phyloP scores from a whole-genome alignment of 2,329 filamentous ascomycete genomes.

The Zasmidium citrigriseum region DNA sequence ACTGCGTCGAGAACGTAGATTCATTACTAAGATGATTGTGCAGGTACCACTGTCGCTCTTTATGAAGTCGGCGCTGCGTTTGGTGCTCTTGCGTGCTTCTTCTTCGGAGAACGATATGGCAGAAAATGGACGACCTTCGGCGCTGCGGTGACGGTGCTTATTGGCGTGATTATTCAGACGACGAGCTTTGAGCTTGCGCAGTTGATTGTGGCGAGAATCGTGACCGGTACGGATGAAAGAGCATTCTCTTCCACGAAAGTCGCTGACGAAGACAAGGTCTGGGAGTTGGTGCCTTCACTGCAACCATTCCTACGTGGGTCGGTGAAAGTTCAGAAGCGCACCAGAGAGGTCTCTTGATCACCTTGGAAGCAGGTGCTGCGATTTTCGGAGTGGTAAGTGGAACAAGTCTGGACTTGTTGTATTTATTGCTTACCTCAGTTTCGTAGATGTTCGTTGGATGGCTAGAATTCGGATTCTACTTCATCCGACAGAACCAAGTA shows the following conservation, averaged over 20 bases:
- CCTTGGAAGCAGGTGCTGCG: slow-evolving; percentile 22
- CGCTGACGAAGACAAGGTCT: slow-evolving; percentile 36
- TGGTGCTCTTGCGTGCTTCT: slow-evolving; percentile 41
- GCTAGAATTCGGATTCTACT: slow-evolving; percentile 28
- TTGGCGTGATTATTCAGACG: slow-evolving; percentile 44
- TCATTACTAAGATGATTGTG: slow-evolving; percentile 5
- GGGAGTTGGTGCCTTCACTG: slow-evolving; percentile 42
- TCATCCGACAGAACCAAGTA: slow-evolving; percentile 21
- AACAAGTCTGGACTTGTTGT: too few species aligned
- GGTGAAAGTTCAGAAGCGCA: slow-evolving; percentile 23
- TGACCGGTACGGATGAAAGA: slow-evolving; percentile 37
- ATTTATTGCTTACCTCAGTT: too few species aligned
- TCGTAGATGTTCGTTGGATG: slow-evolving; percentile 25
- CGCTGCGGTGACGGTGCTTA: slow-evolving; percentile 41
- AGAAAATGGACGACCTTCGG: slow-evolving; percentile 45
- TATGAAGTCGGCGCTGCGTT: slow-evolving; percentile 31
- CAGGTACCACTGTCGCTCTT: slow-evolving; percentile 35
- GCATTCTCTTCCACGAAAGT: neutral
- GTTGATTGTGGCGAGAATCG: slow-evolving; percentile 53
- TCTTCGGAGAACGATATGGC: slow-evolving; percentile 42
- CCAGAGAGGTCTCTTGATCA: slow-evolving; percentile 22
- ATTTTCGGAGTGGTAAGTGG: slow-evolving; percentile 23
- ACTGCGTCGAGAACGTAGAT: neutral
- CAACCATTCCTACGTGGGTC: slow-evolving; percentile 24
- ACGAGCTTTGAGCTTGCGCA: slow-evolving; percentile 43